Percentiles rank a stretch among this genome's conserved stretches.
Conservation (phyloP, 2,329 filamentous ascomycete species). For the Hymenoscyphus occultus region DNA sequence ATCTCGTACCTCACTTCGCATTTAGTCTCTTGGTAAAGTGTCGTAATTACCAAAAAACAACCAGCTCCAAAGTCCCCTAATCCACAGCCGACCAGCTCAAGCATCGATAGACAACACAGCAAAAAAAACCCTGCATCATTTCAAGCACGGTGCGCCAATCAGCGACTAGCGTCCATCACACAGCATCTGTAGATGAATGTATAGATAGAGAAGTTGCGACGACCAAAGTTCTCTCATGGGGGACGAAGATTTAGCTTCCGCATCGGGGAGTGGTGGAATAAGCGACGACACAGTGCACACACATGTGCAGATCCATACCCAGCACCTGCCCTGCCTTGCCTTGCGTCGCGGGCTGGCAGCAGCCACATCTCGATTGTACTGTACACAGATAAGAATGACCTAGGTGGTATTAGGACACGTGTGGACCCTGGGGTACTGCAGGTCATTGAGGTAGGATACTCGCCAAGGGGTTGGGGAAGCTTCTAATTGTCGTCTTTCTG, state of each 20-base stretch:
- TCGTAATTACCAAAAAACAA: neutral
- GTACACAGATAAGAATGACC: constrained; percentile 3
- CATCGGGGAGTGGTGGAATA: neutral
- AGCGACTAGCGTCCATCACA: neutral
- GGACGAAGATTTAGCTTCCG: neutral
- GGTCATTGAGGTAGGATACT: neutral
- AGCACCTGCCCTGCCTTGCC: neutral
- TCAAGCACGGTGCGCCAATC: neutral
- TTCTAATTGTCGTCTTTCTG: neutral
- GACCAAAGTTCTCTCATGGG: no score
- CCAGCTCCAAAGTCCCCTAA: no score
- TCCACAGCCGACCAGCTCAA: no score
- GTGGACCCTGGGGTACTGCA: neutral
- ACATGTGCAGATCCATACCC: neutral
- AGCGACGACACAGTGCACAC: neutral
- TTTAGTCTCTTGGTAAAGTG: neutral
- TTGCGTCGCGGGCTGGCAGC: neutral
- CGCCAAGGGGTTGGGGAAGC: neutral
- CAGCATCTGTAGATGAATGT: neutral
- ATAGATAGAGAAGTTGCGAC: neutral
- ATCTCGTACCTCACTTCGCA: neutral
- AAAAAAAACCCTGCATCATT: neutral
- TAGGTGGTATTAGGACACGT: neutral
- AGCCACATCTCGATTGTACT: neutral
- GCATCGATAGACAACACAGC: no score